A percentile compares a stretch with the other conserved stretches of the same genome.
Conservation (phyloP, 169 alveolate species). For the Perkinsus olseni region DNA sequence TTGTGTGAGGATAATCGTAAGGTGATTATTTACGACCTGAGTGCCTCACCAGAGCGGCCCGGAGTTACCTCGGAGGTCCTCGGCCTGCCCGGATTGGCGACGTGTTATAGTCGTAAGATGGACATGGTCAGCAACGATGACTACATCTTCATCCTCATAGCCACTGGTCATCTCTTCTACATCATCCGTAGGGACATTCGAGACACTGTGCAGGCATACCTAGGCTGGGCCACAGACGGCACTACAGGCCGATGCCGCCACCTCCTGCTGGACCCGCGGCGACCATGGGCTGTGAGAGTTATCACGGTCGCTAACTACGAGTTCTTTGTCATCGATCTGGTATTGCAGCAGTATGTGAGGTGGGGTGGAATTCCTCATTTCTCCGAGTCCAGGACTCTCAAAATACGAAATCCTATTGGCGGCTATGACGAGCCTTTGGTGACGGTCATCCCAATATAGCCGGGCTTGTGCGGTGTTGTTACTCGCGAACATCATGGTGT, state of each 20-base stretch:
- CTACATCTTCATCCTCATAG: not conserved
- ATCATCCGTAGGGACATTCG: not conserved
- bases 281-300: not conserved
- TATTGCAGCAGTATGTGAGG: not conserved
- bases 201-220: not conserved
- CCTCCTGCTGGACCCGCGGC: not conserved
- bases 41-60: not conserved
- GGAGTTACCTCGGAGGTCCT: not conserved
- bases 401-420: too few species aligned
- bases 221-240: not conserved
- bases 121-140: not conserved
- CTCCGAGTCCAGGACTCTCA: not conserved
- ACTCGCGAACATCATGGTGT: not conserved
- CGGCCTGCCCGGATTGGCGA: not conserved
- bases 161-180: not conserved
- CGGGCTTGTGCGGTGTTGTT: not conserved
- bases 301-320: not conserved
- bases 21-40: not conserved
- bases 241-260: not conserved
- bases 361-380: not conserved
- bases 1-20: not conserved
- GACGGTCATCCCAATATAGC: not conserved
- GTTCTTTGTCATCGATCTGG: not conserved
- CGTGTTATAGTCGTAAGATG: not conserved
- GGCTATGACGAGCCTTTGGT: not conserved